Evolutionary conservation across 2,329 filamentous ascomycete species (phyloP), one percentile per base, ranked within the genome.

Genomic region (Scytalidium sp.): DNA sequence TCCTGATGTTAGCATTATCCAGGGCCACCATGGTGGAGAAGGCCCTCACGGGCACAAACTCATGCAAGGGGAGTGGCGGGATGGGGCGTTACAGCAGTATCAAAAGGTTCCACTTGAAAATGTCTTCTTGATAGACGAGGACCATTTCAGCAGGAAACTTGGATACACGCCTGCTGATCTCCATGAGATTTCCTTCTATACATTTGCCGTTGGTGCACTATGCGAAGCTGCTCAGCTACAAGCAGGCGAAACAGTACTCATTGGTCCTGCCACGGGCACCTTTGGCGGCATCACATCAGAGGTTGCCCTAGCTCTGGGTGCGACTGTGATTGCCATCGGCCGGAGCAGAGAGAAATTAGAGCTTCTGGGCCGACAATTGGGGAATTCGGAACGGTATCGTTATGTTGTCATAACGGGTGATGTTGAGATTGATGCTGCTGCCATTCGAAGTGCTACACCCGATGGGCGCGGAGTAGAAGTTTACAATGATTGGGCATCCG

Each of bases 231-330:
- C 13, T 29, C 25, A 29, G 25, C 43, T 78, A 4, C 57, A 69
- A 50, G 51, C 72, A 2, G 75, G 75, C 2, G 71, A 79, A 54
- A 74, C 69, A 0, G 59, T 79, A 10, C 60, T 79, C 29, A 56
- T 79, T 2, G 60, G 60, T 21, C 75, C 75, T 2, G 76, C 75
- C 7, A 78, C 74, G 0, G 75, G 75, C 0, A 52, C 52, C 0
- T 79, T 72, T 54, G 71, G 75, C 2, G 66, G 72, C 10, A 70
- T 67, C 2, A 74, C 66, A 0, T 7, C 13, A 7, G 25, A 29
- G 13, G 8, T 29, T 8, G 25, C 25, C 25, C 25, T 29, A 8
- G 13, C 13, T 13, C 13, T 29, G 13, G 25, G 25, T 8, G 25
- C 25, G 8, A 13, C 8, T 29, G 25, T 29, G 25, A 29, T 29